These are phyloP conservation scores for Didymosphaeria variabile DNA, from an alignment of 2,329 filamentous ascomycete genomes.

Conservation along the genomic window DNA sequence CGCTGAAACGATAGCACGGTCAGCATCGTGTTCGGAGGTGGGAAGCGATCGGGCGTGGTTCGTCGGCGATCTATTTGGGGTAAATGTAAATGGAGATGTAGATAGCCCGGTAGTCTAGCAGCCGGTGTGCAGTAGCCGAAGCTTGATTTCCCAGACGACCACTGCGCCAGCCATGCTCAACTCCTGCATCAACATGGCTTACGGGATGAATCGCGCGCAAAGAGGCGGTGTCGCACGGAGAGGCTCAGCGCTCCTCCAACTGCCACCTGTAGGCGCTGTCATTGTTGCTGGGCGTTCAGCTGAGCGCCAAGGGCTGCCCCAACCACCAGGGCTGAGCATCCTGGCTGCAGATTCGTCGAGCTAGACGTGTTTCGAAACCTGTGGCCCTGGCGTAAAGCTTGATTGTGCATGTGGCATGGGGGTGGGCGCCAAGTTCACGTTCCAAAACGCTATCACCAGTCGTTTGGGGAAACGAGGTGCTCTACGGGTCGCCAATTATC, in stretches of 20 bases:
- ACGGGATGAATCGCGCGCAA: neutral
- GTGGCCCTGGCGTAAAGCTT: slow-evolving; percentile 21
- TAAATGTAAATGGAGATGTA: slow-evolving; percentile 1
- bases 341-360: neutral
- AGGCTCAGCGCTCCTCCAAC: neutral
- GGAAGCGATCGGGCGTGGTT: neutral
- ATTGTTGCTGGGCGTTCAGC: neutral
- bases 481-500: neutral
- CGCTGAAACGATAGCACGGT: slow-evolving; percentile 8
- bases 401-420: slow-evolving; percentile 7
- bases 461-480: neutral
- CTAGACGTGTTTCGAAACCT: slow-evolving; percentile 19
- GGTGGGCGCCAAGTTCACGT: slow-evolving; percentile 1
- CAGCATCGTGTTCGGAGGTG: neutral
- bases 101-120: neutral
- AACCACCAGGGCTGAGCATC: neutral
- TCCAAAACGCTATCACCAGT: neutral
- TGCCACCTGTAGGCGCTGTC: neutral
- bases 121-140: slow-evolving; percentile 8
- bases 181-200: neutral
- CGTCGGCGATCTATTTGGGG: slow-evolving; percentile 12
- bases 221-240: slow-evolving; percentile 6
- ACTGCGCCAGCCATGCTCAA: neutral
- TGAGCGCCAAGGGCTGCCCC: neutral
- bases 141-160: slow-evolving; percentile 6